Percentiles rank a stretch among this genome's conserved stretches.
Evolutionary conservation across 108 stramenopile species (phyloP).

Genomic region (Conticribra guillardii): DNA sequence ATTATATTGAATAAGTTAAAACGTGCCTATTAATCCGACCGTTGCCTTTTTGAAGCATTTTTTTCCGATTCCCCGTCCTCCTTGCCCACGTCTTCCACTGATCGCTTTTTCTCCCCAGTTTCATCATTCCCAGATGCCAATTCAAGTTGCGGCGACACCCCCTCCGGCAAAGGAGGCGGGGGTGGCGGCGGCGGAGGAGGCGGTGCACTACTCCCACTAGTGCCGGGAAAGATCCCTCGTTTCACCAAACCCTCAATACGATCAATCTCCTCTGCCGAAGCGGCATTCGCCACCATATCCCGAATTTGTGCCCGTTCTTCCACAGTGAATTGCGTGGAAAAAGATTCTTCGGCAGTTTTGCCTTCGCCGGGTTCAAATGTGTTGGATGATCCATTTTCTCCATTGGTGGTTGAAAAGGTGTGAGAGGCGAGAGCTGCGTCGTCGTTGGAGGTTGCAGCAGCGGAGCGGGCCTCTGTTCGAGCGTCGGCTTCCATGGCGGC

Average conservation of each 20-base stretch:
- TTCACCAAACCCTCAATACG: constrained; percentile 79
- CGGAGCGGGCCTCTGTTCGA: constrained; percentile 59
- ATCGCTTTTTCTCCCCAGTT: constrained; percentile 4
- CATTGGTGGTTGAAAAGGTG: no score
- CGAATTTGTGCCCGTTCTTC: constrained; percentile 82
- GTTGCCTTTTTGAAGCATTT: constrained; percentile 23
- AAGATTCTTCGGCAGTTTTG: constrained; percentile 68
- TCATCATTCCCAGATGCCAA: neutral
- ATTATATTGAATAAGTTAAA: neutral
- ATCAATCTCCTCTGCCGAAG: constrained; percentile 77
- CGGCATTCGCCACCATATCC: constrained; percentile 78
- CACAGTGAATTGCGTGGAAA: constrained; percentile 68
- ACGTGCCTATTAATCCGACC: constrained; percentile 19
- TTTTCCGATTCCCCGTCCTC: no score
- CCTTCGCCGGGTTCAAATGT: constrained; percentile 88
- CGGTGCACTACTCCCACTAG: neutral
- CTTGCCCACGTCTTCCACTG: constrained; percentile 9
- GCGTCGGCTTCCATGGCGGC: constrained; percentile 85
- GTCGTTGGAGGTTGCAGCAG: constrained; percentile 26
- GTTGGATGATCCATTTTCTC: constrained; percentile 33
- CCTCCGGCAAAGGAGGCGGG: constrained; percentile 22
- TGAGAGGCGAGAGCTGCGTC: neutral
- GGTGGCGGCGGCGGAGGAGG: constrained; percentile 33
- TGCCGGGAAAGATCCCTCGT: constrained; percentile 68
- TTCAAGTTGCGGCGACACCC: constrained; percentile 10